Percentiles rank a stretch among this genome's conserved stretches.
Evolutionary conservation across 441 rosid species (phyloP).

Genomic region (Populus hybrid): DNA sequence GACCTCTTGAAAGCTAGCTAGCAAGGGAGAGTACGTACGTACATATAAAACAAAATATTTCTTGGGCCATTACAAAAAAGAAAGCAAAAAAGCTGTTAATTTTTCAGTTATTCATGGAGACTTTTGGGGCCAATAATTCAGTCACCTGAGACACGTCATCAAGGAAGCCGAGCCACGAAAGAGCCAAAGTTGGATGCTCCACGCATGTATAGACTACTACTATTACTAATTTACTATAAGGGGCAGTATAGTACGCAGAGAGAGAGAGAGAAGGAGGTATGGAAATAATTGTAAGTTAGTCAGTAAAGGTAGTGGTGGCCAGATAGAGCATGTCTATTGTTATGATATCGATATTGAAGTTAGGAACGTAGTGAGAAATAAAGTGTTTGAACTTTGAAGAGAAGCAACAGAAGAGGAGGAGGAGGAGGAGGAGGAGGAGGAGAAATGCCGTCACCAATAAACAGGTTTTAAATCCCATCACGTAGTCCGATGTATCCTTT

Average conservation of each 20-base stretch:
- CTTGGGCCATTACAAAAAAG: slow-evolving; percentile 27
- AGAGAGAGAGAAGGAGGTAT: not conserved
- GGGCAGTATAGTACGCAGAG: not conserved
- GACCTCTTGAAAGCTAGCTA: not conserved
- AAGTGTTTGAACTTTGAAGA: slow-evolving; percentile 14
- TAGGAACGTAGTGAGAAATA: slow-evolving; percentile 28
- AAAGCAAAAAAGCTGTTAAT: slow-evolving; percentile 19
- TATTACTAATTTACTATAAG: not conserved
- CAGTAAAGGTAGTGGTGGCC: slow-evolving; percentile 27
- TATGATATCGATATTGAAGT: slow-evolving; percentile 34
- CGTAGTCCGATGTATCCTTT: slow-evolving; percentile 46
- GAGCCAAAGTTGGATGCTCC: slow-evolving; percentile 43
- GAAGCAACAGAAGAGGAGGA: slow-evolving; percentile 17
- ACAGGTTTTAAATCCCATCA: slow-evolving; percentile 45
- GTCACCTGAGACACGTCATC: slow-evolving; percentile 43
- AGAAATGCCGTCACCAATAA: slow-evolving; percentile 40
- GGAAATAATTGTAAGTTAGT: slow-evolving; percentile 23
- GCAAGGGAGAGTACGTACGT: not conserved
- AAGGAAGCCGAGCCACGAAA: slow-evolving; percentile 37
- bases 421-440: slow-evolving; percentile 15
- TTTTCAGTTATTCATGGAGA: slow-evolving; percentile 35
- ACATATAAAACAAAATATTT: slow-evolving; percentile 15
- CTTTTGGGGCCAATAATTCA: slow-evolving; percentile 48
- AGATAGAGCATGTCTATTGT: slow-evolving; percentile 26
- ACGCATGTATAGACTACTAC: slow-evolving; percentile 23